Evolutionary conservation across 2,329 filamentous ascomycete genomes (phyloP).

Genomic region (Trichoderma breve): DNA sequence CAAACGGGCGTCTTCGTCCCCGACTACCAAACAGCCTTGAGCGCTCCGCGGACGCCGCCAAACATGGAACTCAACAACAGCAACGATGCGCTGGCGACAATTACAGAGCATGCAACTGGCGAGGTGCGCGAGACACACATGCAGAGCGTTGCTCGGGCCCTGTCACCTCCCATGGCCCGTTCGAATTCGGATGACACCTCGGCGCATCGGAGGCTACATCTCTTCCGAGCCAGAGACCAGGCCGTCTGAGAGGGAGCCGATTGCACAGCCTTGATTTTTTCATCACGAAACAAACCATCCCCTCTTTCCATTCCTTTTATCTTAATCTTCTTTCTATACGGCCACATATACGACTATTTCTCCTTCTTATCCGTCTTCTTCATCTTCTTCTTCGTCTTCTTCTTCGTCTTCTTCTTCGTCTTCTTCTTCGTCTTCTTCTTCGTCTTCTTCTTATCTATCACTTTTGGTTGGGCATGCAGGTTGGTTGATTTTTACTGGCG

Average conservation of each 20-base stretch:
- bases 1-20: constrained; percentile 55
- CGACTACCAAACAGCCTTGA: constrained; percentile 63
- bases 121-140: constrained; percentile 24
- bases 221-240: constrained; percentile 38
- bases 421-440: background rate
- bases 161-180: background rate
- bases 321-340: background rate
- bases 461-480: background rate
- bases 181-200: constrained; percentile 16
- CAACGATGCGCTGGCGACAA: constrained; percentile 32
- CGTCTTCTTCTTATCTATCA: background rate
- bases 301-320: background rate
- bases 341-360: background rate
- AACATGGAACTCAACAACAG: constrained; percentile 33
- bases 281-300: background rate
- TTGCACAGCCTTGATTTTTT: background rate
- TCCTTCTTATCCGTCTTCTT: background rate
- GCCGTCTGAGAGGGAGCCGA: constrained; percentile 25
- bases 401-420: too few relatives aligned
- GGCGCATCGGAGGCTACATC: constrained; percentile 32
- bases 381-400: background rate
- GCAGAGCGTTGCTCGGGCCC: background rate
- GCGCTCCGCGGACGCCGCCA: constrained; percentile 50
- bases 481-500: background rate
- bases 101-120: constrained; percentile 33